These are phyloP conservation scores for Phytopythium cucurbitacearum DNA, from an alignment of 352 stramenopile genomes.

Conservation along the genomic window DNA sequence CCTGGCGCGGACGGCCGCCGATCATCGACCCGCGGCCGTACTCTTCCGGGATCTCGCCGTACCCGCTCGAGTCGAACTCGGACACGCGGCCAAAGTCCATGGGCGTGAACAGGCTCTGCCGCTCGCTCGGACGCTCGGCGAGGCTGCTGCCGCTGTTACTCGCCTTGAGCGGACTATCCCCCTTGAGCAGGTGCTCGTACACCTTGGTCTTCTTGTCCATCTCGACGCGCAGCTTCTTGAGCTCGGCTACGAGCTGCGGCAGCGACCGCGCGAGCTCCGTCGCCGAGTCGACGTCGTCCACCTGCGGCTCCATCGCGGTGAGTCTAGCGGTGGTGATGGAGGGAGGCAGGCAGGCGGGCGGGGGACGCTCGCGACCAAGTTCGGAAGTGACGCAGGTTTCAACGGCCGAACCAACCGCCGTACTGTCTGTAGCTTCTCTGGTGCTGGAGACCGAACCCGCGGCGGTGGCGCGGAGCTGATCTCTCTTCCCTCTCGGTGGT, in stretches of 20 bases:
- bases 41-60: constrained; percentile 1
- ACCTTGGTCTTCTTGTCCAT: constrained; percentile 73
- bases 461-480: no score
- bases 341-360: no score
- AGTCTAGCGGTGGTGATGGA: no score
- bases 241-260: constrained; percentile 55
- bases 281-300: constrained; percentile 1
- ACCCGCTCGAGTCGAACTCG: constrained; percentile 4
- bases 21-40: no score
- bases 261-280: constrained; percentile 57
- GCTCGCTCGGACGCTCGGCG: constrained; percentile 17
- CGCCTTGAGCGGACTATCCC: background rate
- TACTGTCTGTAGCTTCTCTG: no score
- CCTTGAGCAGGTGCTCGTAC: constrained; percentile 52
- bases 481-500: no score
- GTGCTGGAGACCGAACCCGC: no score
- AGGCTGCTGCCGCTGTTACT: background rate
- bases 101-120: constrained; percentile 37
- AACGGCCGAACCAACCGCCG: no score
- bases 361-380: no score
- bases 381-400: no score
- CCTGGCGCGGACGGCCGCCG: background rate
- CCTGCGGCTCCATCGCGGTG: background rate
- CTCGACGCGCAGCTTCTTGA: constrained; percentile 51
- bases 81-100: constrained; percentile 8